Evolutionary conservation across 306 rosid genomes (phyloP), one percentile per base, ranked within the genome.

Genomic region (Sindora glabra): DNA sequence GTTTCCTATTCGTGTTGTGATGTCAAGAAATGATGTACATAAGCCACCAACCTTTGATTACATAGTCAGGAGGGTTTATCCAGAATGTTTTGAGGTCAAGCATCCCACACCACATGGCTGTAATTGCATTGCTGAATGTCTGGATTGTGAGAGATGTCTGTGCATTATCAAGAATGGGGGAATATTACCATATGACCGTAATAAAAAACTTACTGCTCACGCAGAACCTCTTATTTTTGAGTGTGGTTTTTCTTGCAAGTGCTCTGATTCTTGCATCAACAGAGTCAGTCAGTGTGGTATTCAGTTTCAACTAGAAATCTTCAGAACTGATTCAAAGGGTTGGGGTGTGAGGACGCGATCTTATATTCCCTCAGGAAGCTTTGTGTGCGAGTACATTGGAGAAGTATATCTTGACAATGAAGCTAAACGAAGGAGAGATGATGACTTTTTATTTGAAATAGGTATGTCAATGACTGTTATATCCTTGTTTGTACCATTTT

Each of bases 341-440:
- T 81, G 86, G 86, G 83, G 77, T 63, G 86, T 81, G 33, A 53
- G 80, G 48, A 61, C 86, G 0, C 71, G 64, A 22, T 56, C 75
- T 5, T 81, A 49, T 56, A 77, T 81, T 53, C 70, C 70, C 5
- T 14, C 49, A 0, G 78, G 83, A 62, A 66, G 75, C 53, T 73
- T 77, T 66, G 65, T 73, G 8, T 81, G 86, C 2, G 83, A 77
- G 50, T 77, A 56, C 24, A 10, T 67, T 14, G 83, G 86, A 21
- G 80, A 76, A 62, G 41, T 81, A 2, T 10, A 1, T 29, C 17
- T 15, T 25, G 18, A 11, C 5, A 32, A 0, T 14, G 24, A 24
- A 45, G 25, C 12, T 21, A 13, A 40, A 36, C 54, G 49, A 19
- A 59, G 38, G 25, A 10, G 2, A 13, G 23, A 27, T 17, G 62